A percentile compares a stretch with the other conserved stretches of the same genome.
These are phyloP conservation scores for Shiraia bambusicola DNA, from an alignment of 2,329 filamentous ascomycete species.

Conservation along the genomic window DNA sequence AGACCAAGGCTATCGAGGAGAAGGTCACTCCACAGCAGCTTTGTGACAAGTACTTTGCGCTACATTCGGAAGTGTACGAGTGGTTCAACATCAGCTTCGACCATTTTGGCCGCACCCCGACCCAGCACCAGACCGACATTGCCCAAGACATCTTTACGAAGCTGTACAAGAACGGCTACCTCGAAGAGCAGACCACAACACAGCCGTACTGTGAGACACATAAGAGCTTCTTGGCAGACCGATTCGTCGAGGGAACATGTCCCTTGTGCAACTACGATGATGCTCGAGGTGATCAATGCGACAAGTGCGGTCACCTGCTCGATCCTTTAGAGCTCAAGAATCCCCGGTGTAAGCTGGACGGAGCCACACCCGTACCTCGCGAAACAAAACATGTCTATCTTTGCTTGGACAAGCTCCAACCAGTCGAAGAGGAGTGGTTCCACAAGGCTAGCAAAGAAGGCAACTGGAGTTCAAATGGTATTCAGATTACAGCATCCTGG, in stretches of 20 bases:
- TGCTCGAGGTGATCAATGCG: constrained; percentile 57
- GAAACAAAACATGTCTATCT: constrained; percentile 91
- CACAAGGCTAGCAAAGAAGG: constrained; percentile 71
- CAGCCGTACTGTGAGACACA: constrained; percentile 88
- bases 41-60: constrained; percentile 87
- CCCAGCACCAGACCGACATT: constrained; percentile 84
- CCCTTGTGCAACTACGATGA: constrained; percentile 63
- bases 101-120: constrained; percentile 91
- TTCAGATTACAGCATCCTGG: constrained; percentile 78
- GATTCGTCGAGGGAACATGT: constrained; percentile 80
- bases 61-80: constrained; percentile 88
- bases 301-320: constrained; percentile 52
- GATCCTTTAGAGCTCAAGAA: constrained; percentile 52
- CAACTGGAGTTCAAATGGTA: constrained; percentile 73
- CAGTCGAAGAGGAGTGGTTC: constrained; percentile 76
- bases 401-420: constrained; percentile 79
- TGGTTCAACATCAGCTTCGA: constrained; percentile 97
- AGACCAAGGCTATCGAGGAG: constrained; percentile 92
- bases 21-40: constrained; percentile 78
- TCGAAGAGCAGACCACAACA: constrained; percentile 82
- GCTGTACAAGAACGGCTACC: constrained; percentile 83
- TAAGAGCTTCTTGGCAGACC: constrained; percentile 47
- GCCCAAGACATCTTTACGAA: constrained; percentile 87
- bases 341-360: constrained; percentile 88
- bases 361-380: constrained; percentile 73